phyloP scores from a whole-genome alignment of 805 yeast genomes.

The Cyberlindnera sargentensis region DNA sequence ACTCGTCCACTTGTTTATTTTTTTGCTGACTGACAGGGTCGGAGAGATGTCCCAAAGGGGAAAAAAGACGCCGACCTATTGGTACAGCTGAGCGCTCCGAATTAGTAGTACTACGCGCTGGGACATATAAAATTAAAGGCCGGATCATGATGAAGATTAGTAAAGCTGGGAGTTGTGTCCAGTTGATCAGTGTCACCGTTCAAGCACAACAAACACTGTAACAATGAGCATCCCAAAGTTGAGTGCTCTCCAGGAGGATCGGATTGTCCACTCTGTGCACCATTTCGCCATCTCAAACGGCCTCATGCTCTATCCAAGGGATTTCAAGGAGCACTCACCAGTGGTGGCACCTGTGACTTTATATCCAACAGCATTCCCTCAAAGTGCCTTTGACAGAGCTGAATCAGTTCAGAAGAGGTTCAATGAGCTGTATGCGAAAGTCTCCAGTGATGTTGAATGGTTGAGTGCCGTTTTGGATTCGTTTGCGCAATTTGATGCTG shows the following conservation, averaged over 20 bases:
- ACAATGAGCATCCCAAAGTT: constrained; percentile 23
- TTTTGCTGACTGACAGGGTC: neutral
- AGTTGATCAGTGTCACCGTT: too few relatives aligned
- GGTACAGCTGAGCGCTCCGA: too few relatives aligned
- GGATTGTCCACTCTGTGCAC: constrained; percentile 39
- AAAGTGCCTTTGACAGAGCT: constrained; percentile 57
- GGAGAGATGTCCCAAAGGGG: too few relatives aligned
- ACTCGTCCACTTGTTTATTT: constrained; percentile 47
- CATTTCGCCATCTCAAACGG: constrained; percentile 84
- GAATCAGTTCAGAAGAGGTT: constrained; percentile 55
- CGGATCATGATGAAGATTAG: too few relatives aligned
- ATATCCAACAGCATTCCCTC: constrained; percentile 86
- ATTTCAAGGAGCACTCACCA: constrained; percentile 37
- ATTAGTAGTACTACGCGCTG: too few relatives aligned
- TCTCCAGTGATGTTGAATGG: constrained; percentile 59
- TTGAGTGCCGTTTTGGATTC: constrained; percentile 46
- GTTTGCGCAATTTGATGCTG: constrained; percentile 53
- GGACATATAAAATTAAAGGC: too few relatives aligned
- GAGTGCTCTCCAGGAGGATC: constrained; percentile 13
- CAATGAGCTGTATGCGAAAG: constrained; percentile 67
- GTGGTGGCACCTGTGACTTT: constrained; percentile 80
- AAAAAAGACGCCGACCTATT: too few relatives aligned
- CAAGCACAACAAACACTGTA: neutral
- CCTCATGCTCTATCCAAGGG: constrained; percentile 70
- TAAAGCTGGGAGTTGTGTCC: too few relatives aligned